Base-by-base conservation (phyloP, 1,284 basidiomycete species). In the Sphagnurus paluster region DNA sequence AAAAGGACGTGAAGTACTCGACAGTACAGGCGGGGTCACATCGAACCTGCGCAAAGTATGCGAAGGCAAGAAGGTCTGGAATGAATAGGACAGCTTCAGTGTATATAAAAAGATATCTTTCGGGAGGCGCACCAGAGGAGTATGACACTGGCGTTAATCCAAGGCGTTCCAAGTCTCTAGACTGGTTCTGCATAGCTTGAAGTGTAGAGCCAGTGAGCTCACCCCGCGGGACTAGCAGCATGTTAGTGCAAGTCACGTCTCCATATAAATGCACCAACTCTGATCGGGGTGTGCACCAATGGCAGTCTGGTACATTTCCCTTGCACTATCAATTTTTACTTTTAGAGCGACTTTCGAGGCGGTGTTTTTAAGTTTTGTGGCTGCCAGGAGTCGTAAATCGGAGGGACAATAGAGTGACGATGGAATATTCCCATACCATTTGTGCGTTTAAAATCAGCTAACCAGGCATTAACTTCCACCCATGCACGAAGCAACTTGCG, bases 251-350 rank as follows among this genome's bases (percentile, higher is more conserved):
- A 43, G 34, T 21, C 34, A 30, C 14, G 1, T 35, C 47, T 1
- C 6, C 26, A 10, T 14, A n/a, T 9, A 5, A n/a, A 4, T 37
- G 2, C 10, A 65, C 80, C 50, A 54, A 89, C 87, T 81, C 62
- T 90, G 87, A 49, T 83, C 80, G 25, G 80, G 76, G 63, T 90
- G 86, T 3, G 87, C 84, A 9, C 87, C 88, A 45, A 90, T 76
- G 0, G 72, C 83, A 33, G 62, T 72, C 60, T 87, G 86, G 61
- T 83, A 82, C 70, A 79, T 75, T 54, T 89, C 87, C 25, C 85
- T 71, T 6, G 71, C 82, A 53, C 68, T 74, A 29, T 84, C 77
- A 23, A 82, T 65, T 46, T 75, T 78, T 7, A 87, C 78, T 64
- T 70, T 74, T 4, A 74, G 49, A 37, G 54, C 64, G 30, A 67